phyloP scores from a whole-genome alignment of 2,329 filamentous ascomycete species.

The Pseudophaeomoniella oleicola region DNA sequence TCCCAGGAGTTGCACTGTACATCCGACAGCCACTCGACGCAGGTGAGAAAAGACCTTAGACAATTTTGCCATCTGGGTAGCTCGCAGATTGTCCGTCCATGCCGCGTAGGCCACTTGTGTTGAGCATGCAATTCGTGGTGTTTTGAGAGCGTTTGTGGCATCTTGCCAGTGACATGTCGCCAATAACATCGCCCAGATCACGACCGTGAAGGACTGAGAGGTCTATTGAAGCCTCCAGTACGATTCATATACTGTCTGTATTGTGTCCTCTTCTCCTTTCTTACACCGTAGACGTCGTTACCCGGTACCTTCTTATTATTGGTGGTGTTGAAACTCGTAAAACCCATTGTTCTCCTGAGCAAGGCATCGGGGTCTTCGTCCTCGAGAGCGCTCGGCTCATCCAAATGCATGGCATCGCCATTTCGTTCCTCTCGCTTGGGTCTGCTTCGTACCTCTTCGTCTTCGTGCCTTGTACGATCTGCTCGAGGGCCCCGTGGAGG shows the following conservation, averaged over 20 bases:
- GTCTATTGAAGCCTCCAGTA: conserved; percentile 33
- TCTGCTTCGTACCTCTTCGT: conserved; percentile 13
- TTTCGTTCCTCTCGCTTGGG: conserved; percentile 13
- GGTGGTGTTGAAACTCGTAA: conserved; percentile 70
- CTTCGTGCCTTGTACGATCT: conserved; percentile 18
- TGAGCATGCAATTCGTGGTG: no score
- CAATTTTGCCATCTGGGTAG: no score
- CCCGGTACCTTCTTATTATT: conserved; percentile 80
- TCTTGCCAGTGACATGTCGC: no score
- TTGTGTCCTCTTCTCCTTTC: conserved; percentile 87
- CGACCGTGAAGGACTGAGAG: conserved; percentile 31
- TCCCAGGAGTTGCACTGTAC: no score
- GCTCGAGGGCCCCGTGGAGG: conserved; percentile 19
- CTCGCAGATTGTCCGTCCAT: no score
- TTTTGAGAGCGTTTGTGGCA: no score
- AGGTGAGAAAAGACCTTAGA: no score
- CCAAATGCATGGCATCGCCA: conserved; percentile 15
- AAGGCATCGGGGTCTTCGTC: conserved; percentile 54
- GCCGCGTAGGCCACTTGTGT: no score
- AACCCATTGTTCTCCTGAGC: conserved; percentile 83
- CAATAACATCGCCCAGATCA: no score
- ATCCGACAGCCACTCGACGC: no score
- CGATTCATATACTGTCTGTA: conserved; percentile 88
- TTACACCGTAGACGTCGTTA: conserved; percentile 68
- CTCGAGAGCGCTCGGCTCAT: conserved; percentile 20